Percentiles rank a stretch among this genome's conserved stretches.
phyloP scores from a whole-genome alignment of 2,329 filamentous ascomycete species.

The Eurotiales sp. region DNA sequence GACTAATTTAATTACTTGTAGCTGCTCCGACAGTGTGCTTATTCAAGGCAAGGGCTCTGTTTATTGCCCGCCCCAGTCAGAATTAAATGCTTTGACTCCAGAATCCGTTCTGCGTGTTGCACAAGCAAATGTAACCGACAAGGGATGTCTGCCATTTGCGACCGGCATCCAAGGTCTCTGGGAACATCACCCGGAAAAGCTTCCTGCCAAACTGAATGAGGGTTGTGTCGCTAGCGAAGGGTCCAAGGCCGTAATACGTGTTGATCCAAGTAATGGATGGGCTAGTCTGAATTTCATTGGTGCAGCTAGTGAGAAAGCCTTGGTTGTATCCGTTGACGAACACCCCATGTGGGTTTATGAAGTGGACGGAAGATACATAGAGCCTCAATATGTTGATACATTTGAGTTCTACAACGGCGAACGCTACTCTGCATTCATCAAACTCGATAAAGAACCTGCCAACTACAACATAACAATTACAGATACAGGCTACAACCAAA shows the following conservation, averaged over 20 bases:
- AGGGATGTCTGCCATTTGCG: conserved; percentile 14
- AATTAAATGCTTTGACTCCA: conserved; percentile 11
- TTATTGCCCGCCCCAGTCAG: conserved; percentile 11
- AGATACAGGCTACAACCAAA: conserved; percentile 49
- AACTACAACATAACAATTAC: conserved; percentile 56
- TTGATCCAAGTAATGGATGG: conserved; percentile 31
- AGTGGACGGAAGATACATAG: conserved; percentile 42
- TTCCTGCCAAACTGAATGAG: conserved; percentile 12
- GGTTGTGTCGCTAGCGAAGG: conserved; percentile 22
- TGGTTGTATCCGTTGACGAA: conserved; percentile 41
- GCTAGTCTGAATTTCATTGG: conserved; percentile 38
- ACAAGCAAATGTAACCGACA: conserved; percentile 22
- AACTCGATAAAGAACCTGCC: conserved; percentile 42
- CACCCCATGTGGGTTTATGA: conserved; percentile 45
- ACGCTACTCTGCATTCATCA: conserved; percentile 40
- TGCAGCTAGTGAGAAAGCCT: conserved; percentile 27
- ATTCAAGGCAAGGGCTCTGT: conserved; percentile 55
- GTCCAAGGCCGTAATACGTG: conserved; percentile 26
- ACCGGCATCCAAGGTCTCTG: conserved; percentile 11
- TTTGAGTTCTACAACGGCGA: conserved; percentile 34
- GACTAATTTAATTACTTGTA: conserved; percentile 22
- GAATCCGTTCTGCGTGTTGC: conserved; percentile 2
- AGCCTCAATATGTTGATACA: conserved; percentile 35
- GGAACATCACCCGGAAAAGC: conserved; percentile 13
- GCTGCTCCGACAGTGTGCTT: conserved; percentile 59